phyloP scores from a whole-genome alignment of 2,329 filamentous ascomycete genomes.

The Penicillium frequentans region DNA sequence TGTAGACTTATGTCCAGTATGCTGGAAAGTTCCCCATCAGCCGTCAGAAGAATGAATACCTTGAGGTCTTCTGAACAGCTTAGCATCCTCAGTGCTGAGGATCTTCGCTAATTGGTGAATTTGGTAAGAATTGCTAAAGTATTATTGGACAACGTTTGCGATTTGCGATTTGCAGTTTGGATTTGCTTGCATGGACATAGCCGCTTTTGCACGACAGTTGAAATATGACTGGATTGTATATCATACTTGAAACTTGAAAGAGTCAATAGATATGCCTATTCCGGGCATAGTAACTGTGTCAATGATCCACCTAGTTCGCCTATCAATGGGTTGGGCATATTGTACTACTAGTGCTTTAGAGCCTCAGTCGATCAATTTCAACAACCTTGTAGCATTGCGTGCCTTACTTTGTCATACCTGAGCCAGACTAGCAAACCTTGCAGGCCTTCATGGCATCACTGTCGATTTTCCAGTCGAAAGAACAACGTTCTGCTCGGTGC shows the following conservation, averaged over 20 bases:
- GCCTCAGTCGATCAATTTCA: too few species aligned
- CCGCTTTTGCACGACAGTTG: not conserved
- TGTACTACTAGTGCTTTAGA: too few species aligned
- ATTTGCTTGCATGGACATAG: slow-evolving; percentile 5
- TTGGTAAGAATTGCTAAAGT: not conserved
- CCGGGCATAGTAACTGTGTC: not conserved
- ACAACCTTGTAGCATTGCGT: too few species aligned
- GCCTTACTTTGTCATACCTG: too few species aligned
- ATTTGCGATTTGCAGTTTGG: not conserved
- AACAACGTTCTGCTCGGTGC: not conserved
- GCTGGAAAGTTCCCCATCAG: not conserved
- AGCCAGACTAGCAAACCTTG: too few species aligned
- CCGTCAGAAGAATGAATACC: not conserved
- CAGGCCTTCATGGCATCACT: not conserved
- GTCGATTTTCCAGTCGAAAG: not conserved
- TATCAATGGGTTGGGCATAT: not conserved
- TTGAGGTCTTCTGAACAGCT: not conserved
- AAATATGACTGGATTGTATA: slow-evolving; percentile 11
- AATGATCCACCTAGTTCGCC: not conserved
- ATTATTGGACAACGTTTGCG: not conserved
- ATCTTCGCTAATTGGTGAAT: not conserved
- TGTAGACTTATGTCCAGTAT: not conserved
- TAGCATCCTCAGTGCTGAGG: not conserved
- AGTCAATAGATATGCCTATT: not conserved
- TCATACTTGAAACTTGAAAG: slow-evolving; percentile 5